Evolutionary conservation across 192 early-diverging fungal genomes (phyloP), one percentile per base, ranked within the genome.

Genomic region (Rhizoclosmatium globosum): DNA sequence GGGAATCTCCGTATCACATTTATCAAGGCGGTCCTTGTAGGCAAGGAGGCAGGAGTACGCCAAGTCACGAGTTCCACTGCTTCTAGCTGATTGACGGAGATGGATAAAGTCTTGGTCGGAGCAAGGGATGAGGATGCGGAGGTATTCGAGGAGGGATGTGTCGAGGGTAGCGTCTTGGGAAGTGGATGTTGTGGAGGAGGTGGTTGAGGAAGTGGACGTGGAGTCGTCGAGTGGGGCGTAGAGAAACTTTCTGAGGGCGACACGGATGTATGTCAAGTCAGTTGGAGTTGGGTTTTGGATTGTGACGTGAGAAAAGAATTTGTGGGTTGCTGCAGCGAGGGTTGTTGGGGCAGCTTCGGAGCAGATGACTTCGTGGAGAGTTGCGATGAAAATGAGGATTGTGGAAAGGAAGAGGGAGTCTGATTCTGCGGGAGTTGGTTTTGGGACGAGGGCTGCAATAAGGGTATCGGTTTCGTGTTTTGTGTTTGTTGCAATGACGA

Each of bases 341-440:
- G 2, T 9, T 47, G 17, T 60, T 44, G 57, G 41, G 17, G 67
- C 13, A n/a, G 53, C 53, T 38, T 68, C 67, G 38, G 7, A 11
- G 42, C 19, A 38, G 39, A 46, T 64, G 46, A 74, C 60, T 62
- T 41, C 38, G 43, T 42, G 19, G 15, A 74, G 60, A 2, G 73
- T 64, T 23, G 42, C 57, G 60, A 74, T 45, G 39, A 74, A 64
- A 7, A 74, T 11, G 41, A 9, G 17, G 21, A 58, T 56, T 17
- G 47, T 56, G 21, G n/a, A 23, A 19, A 72, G 56, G 58, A 72
- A 72, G 60, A 74, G 73, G 43, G 45, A 2, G 73, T 74, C 73
- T n/a, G 23, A 19, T 47, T 72, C 42, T 15, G 71, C 71, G 23
- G 71, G 71, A 15, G 71, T 64, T 64, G 62, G 62, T 39, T 19